Base-by-base conservation (phyloP, 225 moss, liverwort and hornwort species). In the Thuidium tamariscinum region DNA sequence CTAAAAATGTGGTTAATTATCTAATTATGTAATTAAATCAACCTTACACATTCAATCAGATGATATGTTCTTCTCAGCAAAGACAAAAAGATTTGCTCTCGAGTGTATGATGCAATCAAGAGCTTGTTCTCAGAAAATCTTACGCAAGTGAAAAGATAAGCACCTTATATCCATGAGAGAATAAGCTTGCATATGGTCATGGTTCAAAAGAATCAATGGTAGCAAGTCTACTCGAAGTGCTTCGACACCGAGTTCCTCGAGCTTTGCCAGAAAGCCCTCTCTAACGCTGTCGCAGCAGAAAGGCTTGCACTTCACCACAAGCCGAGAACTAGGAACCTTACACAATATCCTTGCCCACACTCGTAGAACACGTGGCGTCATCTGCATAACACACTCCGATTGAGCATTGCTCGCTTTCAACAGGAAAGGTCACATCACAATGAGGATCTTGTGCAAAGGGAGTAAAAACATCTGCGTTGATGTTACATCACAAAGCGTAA, bases 161-260 rank as follows among this genome's bases (percentile, higher is more conserved):
- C 59, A 97, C 98, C 98, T 99, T 83, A 99, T 97, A 87, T 99
- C 99, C 99, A 99, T 99, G 57, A 99, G 92, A 62, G 97, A 96
- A 88, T 99, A 99, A 3, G 99, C 99, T 89, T 99, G 99, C 99
- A 99, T 99, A 80, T 99, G 99, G 87, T 99, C 99, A 91, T 99
- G 99, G 85, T 99, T 99, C 27, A 99, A 93, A 78, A 99, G 94
- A 86, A 99, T 97, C 93, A 99, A 91, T 21, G 99, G 99, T 42
- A 97, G 93, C 81, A 99, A 94, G 91, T 99, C 99, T 78, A 99
- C 84, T 72, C 97, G 99, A 87, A 95, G 94, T 62, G 99, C 93
- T 76, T 95, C 95, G 32, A 99, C 99, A 80, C 99, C 99, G 15
- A 97, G 91, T 88, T 94, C 95, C 84, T 96, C 94, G 42, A 99